phyloP scores from a whole-genome alignment of 495 filamentous ascomycete species.

The Podospora appendiculata region DNA sequence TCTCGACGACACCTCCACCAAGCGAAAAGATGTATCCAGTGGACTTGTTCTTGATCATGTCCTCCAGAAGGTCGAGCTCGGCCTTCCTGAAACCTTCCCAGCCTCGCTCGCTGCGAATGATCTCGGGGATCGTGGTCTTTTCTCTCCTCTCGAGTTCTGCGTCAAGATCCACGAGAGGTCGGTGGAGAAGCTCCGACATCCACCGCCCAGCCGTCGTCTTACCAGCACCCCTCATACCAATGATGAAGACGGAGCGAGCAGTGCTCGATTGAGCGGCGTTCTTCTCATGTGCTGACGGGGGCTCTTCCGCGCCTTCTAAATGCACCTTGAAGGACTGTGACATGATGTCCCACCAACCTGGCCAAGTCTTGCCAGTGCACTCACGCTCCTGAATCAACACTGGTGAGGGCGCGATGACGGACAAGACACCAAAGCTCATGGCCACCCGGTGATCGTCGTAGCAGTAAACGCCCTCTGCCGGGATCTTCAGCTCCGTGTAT shows the following conservation, averaged over 20 bases:
- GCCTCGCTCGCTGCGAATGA: conserved; percentile 62
- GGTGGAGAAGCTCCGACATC: conserved; percentile 65
- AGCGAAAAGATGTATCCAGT: conserved; percentile 81
- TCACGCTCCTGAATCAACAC: conserved; percentile 80
- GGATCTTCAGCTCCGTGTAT: conserved; percentile 49
- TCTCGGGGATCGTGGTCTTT: conserved; percentile 72
- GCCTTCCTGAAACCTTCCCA: conserved; percentile 86
- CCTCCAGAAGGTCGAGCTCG: conserved; percentile 68
- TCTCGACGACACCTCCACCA: conserved; percentile 90
- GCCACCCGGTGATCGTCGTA: conserved; percentile 98
- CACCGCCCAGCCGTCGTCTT: conserved; percentile 90
- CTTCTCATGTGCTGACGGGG: conserved; percentile 27
- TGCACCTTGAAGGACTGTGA: conserved; percentile 65
- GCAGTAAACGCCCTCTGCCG: conserved; percentile 69
- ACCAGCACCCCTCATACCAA: conserved; percentile 95
- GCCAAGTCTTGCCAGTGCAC: conserved; percentile 98
- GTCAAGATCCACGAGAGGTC: conserved; percentile 82
- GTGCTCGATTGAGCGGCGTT: conserved; percentile 28
- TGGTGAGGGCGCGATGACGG: conserved; percentile 62
- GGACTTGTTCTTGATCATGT: conserved; percentile 64
- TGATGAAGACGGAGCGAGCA: conserved; percentile 74
- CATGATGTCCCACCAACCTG: conserved; percentile 94
- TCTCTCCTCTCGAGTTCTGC: conserved; percentile 67
- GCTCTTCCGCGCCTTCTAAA: conserved; percentile 63
- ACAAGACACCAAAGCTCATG: conserved; percentile 95